Conservation (phyloP, 1,139 yeast species). For the Blastobotrys capitulatus region DNA sequence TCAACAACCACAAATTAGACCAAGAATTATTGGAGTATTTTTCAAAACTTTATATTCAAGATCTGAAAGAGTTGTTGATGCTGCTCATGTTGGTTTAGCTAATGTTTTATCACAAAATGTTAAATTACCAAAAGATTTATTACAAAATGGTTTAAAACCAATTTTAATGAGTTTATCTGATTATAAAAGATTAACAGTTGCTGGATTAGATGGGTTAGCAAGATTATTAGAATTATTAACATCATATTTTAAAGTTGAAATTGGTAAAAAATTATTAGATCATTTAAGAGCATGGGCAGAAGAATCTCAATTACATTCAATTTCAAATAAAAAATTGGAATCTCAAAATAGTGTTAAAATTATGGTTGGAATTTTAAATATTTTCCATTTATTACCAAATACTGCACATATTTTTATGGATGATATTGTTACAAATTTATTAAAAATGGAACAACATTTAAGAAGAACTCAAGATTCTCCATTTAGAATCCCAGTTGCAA, state of each 20-base stretch:
- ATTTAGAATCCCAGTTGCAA: conserved; percentile 85
- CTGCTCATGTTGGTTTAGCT: conserved; percentile 85
- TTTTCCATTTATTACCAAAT: conserved; percentile 87
- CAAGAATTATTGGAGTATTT: conserved; percentile 73
- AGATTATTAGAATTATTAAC: conserved; percentile 78
- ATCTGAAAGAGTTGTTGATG: conserved; percentile 82
- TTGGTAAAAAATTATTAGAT: conserved; percentile 87
- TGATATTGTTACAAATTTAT: conserved; percentile 70
- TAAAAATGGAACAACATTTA: conserved; percentile 72
- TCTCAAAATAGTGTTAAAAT: conserved; percentile 79
- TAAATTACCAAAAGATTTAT: conserved; percentile 83
- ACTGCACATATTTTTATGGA: conserved; percentile 91
- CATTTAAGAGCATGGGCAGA: conserved; percentile 98
- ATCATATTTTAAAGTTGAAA: conserved; percentile 92
- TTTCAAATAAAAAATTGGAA: conserved; percentile 68
- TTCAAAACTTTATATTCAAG: conserved; percentile 88
- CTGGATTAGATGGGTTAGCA: conserved; percentile 89
- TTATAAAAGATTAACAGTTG: conserved; percentile 80
- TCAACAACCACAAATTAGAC: conserved; percentile 21
- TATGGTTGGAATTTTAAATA: conserved; percentile 83
- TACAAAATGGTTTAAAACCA: conserved; percentile 92
- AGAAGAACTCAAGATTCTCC: conserved; percentile 88
- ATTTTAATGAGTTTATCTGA: conserved; percentile 93
- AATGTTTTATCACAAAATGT: conserved; percentile 81
- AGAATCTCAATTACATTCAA: conserved; percentile 63